Base-by-base conservation (phyloP, 148 eudicot genomes). In the Vaccinium darrowii region DNA sequence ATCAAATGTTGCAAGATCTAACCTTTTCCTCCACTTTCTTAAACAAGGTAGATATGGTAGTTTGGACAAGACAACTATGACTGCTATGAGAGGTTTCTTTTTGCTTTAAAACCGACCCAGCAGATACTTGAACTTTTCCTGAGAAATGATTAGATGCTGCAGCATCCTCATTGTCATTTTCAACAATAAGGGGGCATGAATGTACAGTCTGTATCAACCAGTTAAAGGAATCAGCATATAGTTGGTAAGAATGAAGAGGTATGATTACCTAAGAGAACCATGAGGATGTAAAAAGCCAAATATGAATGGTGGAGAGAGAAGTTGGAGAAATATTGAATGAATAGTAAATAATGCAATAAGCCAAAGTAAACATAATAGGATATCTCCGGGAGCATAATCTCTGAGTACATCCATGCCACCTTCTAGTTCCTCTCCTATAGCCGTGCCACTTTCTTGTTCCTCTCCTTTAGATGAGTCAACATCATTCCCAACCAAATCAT, bases 21-120 rank as follows among this genome's bases (percentile, higher is more conserved):
- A 88, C 98, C 92, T 94, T 92, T 81, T 89, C 90, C 88, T 89
- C 94, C 47, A 79, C 94, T 87, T 92, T 95, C 89, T 95, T 93
- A 89, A 95, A 94, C 83, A 95, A 86, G 78, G 96, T 87, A 72
- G 98, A 90, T 87, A 95, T 88, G 58, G 94, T 93, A 76, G 95
- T 78, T 86, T 95, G 98, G 87, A 93, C 94, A 85, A 95, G 93
- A 88, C 92, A 83, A 76, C 88, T 84, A 75, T 81, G 90, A 53
- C 80, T 88, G 79, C 78, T 85, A 19, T 51, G 73, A 69, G 92
- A 62, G 33, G 27, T 50, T 47, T 82, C 88, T 72, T 86, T 91
- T 72, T 86, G 63, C 86, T 83, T 91, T 76, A 84, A 81, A 33
- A 39, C 76, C 53, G 87, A 72, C 73, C 25, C 50, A 79, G 83